Percentiles rank a stretch among this genome's conserved stretches.
Conservation (phyloP, 164 flowering plant species). For the Stephania yunnanensis region DNA sequence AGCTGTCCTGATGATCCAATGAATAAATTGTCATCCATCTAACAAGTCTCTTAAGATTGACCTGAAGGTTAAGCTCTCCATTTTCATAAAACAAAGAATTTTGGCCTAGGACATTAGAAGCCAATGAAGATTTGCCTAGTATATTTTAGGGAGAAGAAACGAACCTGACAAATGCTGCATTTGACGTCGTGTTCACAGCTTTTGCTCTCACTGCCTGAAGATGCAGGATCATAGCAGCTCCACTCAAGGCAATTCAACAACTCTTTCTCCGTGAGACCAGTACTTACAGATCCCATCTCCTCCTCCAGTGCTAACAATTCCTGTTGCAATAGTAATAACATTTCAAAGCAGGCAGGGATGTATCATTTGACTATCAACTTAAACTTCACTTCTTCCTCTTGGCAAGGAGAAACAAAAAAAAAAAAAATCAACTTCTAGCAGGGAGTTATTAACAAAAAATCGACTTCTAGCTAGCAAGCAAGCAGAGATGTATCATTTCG, state of each 20-base stretch:
- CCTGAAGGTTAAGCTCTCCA: background rate
- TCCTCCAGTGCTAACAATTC: constrained; percentile 89
- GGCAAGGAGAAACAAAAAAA: background rate
- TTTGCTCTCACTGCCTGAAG: constrained; percentile 11
- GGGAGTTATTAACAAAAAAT: background rate
- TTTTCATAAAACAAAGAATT: background rate
- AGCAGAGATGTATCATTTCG: background rate
- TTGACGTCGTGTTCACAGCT: constrained; percentile 43
- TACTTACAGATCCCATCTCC: constrained; percentile 87
- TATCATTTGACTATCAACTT: background rate
- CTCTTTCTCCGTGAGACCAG: constrained; percentile 75
- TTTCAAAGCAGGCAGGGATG: background rate
- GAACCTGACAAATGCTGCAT: constrained; percentile 98
- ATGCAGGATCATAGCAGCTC: constrained; percentile 30
- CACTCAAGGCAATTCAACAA: constrained; percentile 50
- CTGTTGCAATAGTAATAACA: constrained; percentile 27
- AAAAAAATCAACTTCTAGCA: background rate
- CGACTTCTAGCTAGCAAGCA: too few relatives aligned
- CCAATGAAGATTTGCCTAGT: background rate
- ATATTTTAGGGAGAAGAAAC: background rate
- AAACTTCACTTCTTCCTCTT: background rate
- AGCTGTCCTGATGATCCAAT: background rate
- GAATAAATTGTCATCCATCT: background rate
- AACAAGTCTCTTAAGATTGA: background rate
- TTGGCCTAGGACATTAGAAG: background rate